These are phyloP conservation scores for Aspergillus avenaceus DNA, from an alignment of 495 filamentous ascomycete species.

Conservation along the genomic window DNA sequence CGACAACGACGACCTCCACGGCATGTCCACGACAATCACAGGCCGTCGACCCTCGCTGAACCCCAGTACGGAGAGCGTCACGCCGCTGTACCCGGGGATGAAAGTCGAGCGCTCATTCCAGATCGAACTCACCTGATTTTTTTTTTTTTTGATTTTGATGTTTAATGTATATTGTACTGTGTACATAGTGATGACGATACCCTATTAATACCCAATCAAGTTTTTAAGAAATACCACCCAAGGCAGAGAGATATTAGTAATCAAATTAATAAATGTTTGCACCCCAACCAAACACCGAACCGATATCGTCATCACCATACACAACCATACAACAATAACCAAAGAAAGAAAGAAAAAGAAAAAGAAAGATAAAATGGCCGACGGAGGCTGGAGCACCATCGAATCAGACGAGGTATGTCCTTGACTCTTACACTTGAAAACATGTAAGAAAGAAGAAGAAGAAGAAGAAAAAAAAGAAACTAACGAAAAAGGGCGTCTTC, in stretches of 20 bases:
- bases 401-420: constrained; percentile 84
- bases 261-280: background rate
- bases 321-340: too few relatives aligned
- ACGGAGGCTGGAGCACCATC: constrained; percentile 66
- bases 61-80: background rate
- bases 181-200: background rate
- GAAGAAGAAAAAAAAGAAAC: constrained; percentile 4
- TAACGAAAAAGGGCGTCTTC: constrained; percentile 88
- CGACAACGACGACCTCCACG: background rate
- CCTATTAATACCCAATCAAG: background rate
- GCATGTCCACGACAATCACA: background rate
- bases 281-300: background rate
- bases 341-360: too few relatives aligned
- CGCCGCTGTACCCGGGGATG: background rate
- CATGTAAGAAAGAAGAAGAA: constrained; percentile 1
- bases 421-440: background rate
- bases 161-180: background rate
- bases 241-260: background rate
- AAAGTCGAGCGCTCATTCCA: background rate
- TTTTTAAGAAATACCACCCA: too few relatives aligned
- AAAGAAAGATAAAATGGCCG: constrained; percentile 35
- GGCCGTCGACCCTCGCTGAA: background rate
- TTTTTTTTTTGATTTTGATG: background rate
- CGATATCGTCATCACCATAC: background rate
- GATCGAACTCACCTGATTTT: background rate